Conservation (phyloP, 2,329 filamentous ascomycete genomes). For the Clonostachys solani region DNA sequence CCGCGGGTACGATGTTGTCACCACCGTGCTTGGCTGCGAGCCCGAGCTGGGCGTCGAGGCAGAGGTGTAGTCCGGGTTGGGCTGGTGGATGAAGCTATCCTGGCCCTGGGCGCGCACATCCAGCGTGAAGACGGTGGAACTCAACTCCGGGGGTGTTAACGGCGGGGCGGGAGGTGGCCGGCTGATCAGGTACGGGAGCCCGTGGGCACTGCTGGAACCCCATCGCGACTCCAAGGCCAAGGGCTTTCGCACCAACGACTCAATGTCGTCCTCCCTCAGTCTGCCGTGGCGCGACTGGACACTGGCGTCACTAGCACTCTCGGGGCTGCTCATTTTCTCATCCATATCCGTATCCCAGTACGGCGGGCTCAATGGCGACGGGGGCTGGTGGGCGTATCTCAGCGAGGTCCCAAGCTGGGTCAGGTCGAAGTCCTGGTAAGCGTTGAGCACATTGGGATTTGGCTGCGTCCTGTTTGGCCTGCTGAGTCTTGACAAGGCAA, state of each 20-base stretch:
- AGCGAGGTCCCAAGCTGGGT: neutral
- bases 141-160: slow-evolving; percentile 41
- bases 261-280: neutral
- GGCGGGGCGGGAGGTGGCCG: slow-evolving; percentile 41
- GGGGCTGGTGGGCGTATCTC: neutral
- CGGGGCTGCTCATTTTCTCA: neutral
- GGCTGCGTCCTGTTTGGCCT: slow-evolving; percentile 15
- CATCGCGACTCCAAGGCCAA: too few relatives aligned
- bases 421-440: neutral
- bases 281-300: neutral
- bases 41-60: slow-evolving; percentile 15
- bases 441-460: slow-evolving; percentile 4
- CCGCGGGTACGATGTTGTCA: slow-evolving; percentile 24
- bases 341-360: neutral
- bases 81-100: slow-evolving; percentile 39
- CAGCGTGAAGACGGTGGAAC: slow-evolving; percentile 34
- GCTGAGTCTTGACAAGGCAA: slow-evolving; percentile 14
- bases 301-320: neutral
- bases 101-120: slow-evolving; percentile 7
- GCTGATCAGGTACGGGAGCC: slow-evolving; percentile 21
- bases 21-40: neutral
- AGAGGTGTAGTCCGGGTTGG: slow-evolving; percentile 41
- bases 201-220: too few relatives aligned
- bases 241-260: neutral
- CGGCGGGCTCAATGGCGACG: neutral